Evolutionary conservation across 441 rosid genomes (phyloP), one percentile per base, ranked within the genome.

Genomic region (Gossypium trilobum): DNA sequence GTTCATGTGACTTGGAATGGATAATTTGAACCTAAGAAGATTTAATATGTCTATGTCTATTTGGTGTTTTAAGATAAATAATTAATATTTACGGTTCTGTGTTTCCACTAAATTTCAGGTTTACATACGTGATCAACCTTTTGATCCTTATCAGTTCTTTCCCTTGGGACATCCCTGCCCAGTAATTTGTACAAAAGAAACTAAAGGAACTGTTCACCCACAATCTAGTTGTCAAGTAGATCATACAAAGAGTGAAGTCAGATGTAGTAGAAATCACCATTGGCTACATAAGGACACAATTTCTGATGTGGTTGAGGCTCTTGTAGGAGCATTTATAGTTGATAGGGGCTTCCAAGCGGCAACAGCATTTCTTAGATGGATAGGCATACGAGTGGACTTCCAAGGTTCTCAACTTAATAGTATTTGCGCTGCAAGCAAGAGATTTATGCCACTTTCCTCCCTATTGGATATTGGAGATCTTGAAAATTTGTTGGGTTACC

Each of bases 291-390:
- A 85, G 85, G 89, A 88, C 83, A 92, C 96, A 73, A 87, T 95
- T 83, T 93, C 99, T 55, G 99, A 95, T 80, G 90, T 88, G 52
- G 91, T 89, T 54, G 97, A 95, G 88, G 95, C 97, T 68, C 96
- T 95, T 72, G 85, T 95, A 31, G 99, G 99, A 73, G 97, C 97
- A 70, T 89, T 92, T 80, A 67, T 94, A 78, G 94, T 90, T 80
- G 99, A 94, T 72, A 82, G 87, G 77, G 97, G 99, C 75, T 95
- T 95, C 82, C 88, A 85, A 83, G 97, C 90, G 2, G 55, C 99
- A 70, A 73, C 76, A 58, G 91, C 91, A 57, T 91, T 95, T 86
- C 96, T 95, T 77, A 84, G 81, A 78, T 95, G 99, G 99, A 81
- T 95, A 71, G 96, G 97, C 72, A 87, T 95, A 74, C 74, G 80